Conservation (phyloP, 2,329 filamentous ascomycete species). For the Fusarium xylarioides region DNA sequence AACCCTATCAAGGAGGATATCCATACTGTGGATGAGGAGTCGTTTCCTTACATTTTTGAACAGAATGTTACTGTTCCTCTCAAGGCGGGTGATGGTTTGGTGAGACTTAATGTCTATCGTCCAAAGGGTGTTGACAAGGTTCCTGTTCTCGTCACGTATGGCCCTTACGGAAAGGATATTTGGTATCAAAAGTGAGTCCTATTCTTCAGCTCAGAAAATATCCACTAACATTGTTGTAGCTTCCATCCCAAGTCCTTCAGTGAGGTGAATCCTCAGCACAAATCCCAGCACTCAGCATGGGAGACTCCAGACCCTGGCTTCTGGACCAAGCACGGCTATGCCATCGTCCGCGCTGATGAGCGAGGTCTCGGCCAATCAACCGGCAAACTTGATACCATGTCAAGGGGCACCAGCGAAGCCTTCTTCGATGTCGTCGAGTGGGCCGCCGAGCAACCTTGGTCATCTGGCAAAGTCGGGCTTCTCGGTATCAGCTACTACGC, state of each 20-base stretch:
- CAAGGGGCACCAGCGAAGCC: constrained; percentile 56
- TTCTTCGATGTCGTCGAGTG: constrained; percentile 62
- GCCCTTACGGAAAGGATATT: constrained; percentile 79
- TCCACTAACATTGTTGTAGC: constrained; percentile 24
- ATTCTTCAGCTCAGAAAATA: accelerated
- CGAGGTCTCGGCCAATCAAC: constrained; percentile 58
- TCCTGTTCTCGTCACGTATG: constrained; percentile 75
- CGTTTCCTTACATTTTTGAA: constrained; percentile 27
- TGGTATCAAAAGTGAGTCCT: constrained; percentile 61
- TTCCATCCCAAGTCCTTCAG: constrained; percentile 53
- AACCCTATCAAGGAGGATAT: constrained; percentile 43
- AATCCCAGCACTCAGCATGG: constrained; percentile 64
- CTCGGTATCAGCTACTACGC: constrained; percentile 59
- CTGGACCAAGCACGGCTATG: constrained; percentile 65
- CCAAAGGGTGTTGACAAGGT: constrained; percentile 14
- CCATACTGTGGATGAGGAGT: constrained; percentile 39
- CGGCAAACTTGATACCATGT: constrained; percentile 60
- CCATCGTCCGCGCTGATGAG: constrained; percentile 63
- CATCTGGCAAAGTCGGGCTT: constrained; percentile 58
- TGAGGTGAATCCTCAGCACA: constrained; percentile 64
- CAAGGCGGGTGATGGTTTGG: not conserved
- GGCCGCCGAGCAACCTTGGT: constrained; percentile 56
- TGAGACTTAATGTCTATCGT: constrained; percentile 12
- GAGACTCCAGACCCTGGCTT: constrained; percentile 66
- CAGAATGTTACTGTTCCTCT: constrained; percentile 23